phyloP scores from a whole-genome alignment of 345 rosid species.

The Brassica juncea region DNA sequence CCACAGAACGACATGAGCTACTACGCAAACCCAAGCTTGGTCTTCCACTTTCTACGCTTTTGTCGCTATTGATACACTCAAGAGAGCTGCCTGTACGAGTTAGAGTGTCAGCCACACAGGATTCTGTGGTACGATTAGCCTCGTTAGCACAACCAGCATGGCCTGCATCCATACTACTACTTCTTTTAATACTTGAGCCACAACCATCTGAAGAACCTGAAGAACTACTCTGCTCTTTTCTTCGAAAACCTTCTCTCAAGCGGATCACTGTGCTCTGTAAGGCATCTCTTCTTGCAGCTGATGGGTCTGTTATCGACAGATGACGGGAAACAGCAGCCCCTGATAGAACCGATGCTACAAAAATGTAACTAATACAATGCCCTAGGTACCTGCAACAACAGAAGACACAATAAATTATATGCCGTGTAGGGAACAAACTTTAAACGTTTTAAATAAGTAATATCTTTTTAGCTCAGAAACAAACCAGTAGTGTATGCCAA shows the following conservation, averaged over 20 bases:
- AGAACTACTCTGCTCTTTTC: conserved; percentile 85
- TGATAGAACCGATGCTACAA: conserved; percentile 91
- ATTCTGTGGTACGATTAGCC: conserved; percentile 52
- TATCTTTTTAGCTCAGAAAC: conserved; percentile 40
- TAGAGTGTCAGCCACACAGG: conserved; percentile 52
- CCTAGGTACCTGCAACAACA: conserved; percentile 84
- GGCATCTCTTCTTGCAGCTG: conserved; percentile 97
- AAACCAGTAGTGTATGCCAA: conserved; percentile 99
- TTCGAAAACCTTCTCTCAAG: conserved; percentile 93
- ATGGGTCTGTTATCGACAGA: conserved; percentile 81
- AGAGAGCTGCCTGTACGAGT: conserved; percentile 74
- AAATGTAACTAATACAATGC: conserved; percentile 92
- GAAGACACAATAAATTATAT: conserved; percentile 24
- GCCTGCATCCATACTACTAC: conserved; percentile 85
- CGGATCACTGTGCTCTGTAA: conserved; percentile 93
- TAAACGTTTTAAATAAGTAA: neutral
- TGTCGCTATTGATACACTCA: conserved; percentile 83
- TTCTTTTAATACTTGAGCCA: conserved; percentile 93
- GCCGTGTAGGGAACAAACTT: conserved; percentile 23
- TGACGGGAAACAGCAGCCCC: conserved; percentile 97
- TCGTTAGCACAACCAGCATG: conserved; percentile 65
- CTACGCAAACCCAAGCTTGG: conserved; percentile 86
- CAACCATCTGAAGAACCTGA: conserved; percentile 98
- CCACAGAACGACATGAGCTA: conserved; percentile 87
- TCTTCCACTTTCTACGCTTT: conserved; percentile 94